phyloP scores from a whole-genome alignment of 495 filamentous ascomycete species.

The Penicilliopsis zonata region DNA sequence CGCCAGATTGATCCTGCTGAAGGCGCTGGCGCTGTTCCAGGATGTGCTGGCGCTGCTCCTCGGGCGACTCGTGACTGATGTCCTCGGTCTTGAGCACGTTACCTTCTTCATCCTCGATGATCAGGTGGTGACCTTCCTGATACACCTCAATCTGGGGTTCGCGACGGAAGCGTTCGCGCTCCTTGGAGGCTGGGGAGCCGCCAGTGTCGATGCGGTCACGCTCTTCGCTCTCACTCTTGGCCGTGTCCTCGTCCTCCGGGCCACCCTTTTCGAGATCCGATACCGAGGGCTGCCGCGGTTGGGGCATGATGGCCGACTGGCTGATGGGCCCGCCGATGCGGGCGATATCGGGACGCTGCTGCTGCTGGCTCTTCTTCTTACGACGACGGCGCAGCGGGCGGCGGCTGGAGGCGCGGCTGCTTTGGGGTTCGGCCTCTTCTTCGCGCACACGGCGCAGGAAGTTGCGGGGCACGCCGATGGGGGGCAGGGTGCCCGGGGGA shows the following conservation, averaged over 20 bases:
- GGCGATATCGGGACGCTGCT: too few relatives aligned
- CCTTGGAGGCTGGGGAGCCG: slow-evolving; percentile 17
- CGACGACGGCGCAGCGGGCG: slow-evolving; percentile 49
- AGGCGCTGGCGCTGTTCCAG: slow-evolving; percentile 47
- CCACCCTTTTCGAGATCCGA: slow-evolving; percentile 20
- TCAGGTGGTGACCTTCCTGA: slow-evolving; percentile 69
- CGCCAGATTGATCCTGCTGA: slow-evolving; percentile 39
- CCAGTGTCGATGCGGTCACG: slow-evolving; percentile 20
- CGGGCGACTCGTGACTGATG: slow-evolving; percentile 25
- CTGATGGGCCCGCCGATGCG: slow-evolving; percentile 88
- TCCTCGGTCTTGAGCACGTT: slow-evolving; percentile 58
- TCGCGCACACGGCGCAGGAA: slow-evolving; percentile 76
- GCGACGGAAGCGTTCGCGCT: slow-evolving; percentile 21
- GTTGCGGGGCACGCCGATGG: slow-evolving; percentile 59
- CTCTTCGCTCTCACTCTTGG: slow-evolving; percentile 13
- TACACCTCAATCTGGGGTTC: slow-evolving; percentile 50
- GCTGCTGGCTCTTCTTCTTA: slow-evolving; percentile 60
- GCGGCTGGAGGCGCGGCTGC: slow-evolving; percentile 48
- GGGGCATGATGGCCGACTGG: slow-evolving; percentile 80
- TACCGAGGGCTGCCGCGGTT: slow-evolving; percentile 28
- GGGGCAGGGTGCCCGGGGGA: slow-evolving; percentile 69
- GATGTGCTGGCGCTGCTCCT: slow-evolving; percentile 39
- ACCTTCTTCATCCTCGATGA: slow-evolving; percentile 81
- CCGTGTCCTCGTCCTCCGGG: slow-evolving; percentile 23
- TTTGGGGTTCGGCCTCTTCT: slow-evolving; percentile 47